Conservation (phyloP, 768 basidiomycete species). For the Tremella fuciformis region DNA sequence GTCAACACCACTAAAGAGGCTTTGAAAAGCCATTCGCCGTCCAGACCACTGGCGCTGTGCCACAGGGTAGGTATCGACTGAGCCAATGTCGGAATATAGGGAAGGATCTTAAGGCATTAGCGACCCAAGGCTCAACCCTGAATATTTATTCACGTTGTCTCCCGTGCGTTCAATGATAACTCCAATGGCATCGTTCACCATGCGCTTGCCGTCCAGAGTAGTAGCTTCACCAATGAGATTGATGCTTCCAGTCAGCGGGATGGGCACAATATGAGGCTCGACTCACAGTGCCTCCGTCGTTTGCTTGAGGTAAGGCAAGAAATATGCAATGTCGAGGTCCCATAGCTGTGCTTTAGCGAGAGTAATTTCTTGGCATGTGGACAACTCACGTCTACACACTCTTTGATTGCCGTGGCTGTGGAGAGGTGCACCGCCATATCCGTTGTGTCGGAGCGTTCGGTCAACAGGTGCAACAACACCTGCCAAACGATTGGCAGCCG, state of each 20-base stretch:
- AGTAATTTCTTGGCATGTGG: not conserved
- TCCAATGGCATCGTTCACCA: conserved; percentile 43
- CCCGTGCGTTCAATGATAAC: conserved; percentile 48
- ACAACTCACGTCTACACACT: conserved; percentile 75
- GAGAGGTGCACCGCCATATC: conserved; percentile 84
- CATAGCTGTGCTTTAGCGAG: conserved; percentile 31
- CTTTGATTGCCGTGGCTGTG: conserved; percentile 71
- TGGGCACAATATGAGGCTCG: not conserved
- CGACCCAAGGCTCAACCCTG: not conserved
- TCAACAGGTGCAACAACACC: conserved; percentile 70
- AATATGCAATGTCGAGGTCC: conserved; percentile 48
- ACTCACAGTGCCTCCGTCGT: conserved; percentile 43
- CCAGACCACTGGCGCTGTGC: conserved; percentile 42
- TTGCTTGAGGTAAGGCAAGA: conserved; percentile 41
- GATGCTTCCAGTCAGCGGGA: conserved; percentile 25
- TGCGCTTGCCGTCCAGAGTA: conserved; percentile 46
- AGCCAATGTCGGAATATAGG: conserved; percentile 37
- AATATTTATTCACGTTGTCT: conserved; percentile 30
- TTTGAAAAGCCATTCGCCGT: conserved; percentile 53
- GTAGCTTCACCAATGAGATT: conserved; percentile 40
- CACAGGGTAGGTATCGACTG: conserved; percentile 47
- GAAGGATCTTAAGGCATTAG: conserved; percentile 34
- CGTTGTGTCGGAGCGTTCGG: conserved; percentile 65
- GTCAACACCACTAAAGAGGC: conserved; percentile 47
- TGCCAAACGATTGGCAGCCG: conserved; percentile 68